These are phyloP conservation scores for Vanrija sp. DNA, from an alignment of 1,284 basidiomycete species.

Conservation along the genomic window DNA sequence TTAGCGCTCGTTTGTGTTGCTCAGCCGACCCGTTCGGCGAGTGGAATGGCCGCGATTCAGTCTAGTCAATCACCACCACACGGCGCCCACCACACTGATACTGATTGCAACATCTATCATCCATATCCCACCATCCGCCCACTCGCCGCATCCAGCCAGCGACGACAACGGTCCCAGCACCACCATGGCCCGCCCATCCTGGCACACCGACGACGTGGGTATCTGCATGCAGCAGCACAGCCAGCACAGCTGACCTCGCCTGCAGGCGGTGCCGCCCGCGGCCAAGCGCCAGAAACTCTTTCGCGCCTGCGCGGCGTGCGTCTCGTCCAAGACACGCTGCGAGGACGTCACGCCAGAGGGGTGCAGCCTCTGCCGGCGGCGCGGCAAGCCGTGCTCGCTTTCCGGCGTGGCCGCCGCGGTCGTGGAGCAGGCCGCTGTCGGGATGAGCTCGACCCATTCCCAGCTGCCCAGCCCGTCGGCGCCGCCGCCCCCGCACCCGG, in stretches of 20 bases:
- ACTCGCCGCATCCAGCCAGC: not conserved
- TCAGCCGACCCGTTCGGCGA: too few species aligned
- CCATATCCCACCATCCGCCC: not conserved
- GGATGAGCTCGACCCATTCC: not conserved
- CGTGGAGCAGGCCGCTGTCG: not conserved
- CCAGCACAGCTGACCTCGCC: too few species aligned
- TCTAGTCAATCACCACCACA: too few species aligned
- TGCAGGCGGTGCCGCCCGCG: not conserved
- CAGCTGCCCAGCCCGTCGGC: too few species aligned
- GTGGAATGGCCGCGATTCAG: too few species aligned
- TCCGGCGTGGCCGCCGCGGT: slow-evolving; percentile 7
- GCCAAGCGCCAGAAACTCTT: slow-evolving; percentile 28
- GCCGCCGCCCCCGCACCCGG: too few species aligned
- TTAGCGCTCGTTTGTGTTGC: too few species aligned
- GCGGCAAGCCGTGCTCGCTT: slow-evolving; percentile 25
- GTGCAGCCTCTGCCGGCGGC: slow-evolving; percentile 30
- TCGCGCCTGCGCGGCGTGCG: slow-evolving; percentile 32
- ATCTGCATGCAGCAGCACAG: too few species aligned
- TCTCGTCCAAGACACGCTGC: slow-evolving; percentile 33
- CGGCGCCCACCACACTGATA: too few species aligned
- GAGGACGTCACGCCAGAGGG: slow-evolving; percentile 27
- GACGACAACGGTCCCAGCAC: too few species aligned
- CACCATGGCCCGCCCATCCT: too few species aligned
- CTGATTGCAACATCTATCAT: not conserved
- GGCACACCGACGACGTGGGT: too few species aligned